Evolutionary conservation across 495 filamentous ascomycete genomes (phyloP), one percentile per base, ranked within the genome.

Genomic region (Oidiodendron maius): DNA sequence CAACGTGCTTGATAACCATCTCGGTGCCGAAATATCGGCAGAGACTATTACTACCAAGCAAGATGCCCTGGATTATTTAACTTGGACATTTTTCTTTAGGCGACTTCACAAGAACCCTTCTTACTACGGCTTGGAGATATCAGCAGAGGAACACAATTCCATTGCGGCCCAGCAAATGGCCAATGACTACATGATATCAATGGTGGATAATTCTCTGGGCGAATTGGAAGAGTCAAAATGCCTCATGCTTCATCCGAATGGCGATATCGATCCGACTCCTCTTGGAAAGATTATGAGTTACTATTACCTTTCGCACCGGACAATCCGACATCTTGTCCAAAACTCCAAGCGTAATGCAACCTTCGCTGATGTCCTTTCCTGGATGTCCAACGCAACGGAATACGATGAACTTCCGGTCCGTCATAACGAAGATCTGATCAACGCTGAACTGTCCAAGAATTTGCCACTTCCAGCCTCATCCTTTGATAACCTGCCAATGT

Each of bases 71-170:
- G 94, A 99, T 62, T 99, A 99, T 61, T 68, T 99, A 28, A 97
- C 94, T 0, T 99, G 93, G 93, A 99, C 93, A 16, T 99, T 99
- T 73, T 96, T 99, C 74, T 99, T 96, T 77, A 84, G 93, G 0
- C 76, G 93, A 8, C 68, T 99, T 17, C 93, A 97, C 71, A 99
- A 99, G 71, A 99, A 99, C 54, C 93, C 93, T 11, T 95, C 90
- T 0, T 99, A 94, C 68, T 99, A 99, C 56, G 93, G 94, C 0
- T 81, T 99, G 2, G 86, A 97, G 55, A 95, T 99, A 38, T 87
- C 86, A 3, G 83, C 86, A 0, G 90, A 96, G 54, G 91, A 97
- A 51, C 91, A 97, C 62, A 95, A 90, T 61, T 87, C 83, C 9
- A 81, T 86, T n/a, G 72, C 80, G 13, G 90, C 94, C 1, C 90